Evolutionary conservation across 371 early-diverging fungal species (phyloP), one percentile per base, ranked within the genome.

Genomic region (Circinella minor): DNA sequence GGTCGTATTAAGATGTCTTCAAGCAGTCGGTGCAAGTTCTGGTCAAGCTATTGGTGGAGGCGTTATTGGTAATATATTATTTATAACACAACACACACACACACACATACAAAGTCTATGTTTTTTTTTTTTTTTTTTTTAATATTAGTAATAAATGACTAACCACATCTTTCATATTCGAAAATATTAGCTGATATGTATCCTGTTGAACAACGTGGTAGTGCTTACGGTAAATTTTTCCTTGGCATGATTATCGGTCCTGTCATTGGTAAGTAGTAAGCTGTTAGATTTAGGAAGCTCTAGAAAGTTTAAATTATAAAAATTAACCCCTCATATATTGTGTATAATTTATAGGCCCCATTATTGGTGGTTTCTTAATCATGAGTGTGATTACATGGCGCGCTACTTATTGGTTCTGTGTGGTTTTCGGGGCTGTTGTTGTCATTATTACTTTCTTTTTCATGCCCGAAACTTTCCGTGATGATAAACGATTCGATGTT

Each of bases 1-100:
- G 34, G 82, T 92, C 27, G 80, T 81, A 1, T 82, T 92, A 39
- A 89, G 94, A 4, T 76, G 88, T 34, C 70, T 94, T 39, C 94
- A 94, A 75, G 78, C 92, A 18, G 71, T 84, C 20, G 93, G 93
- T 5, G 77, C 90, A 3, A 86, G 88, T 7, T 88, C 88, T 18
- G 87, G 84, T 27, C 79, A 85, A 59, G 75, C 87, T 6, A 20
- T 60, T 13, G 67, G 67, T 36, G 67, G 57, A 20, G 67, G 61
- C 8, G 59, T 39, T 7, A 61, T 65, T 60, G 43, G 43, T 43
- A 43, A 43, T 43, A 11, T 9, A 9, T 27, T 1, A 27, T 27
- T 27, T 27, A 27, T 27, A 27, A 27, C 27, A n/a, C n/a, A n/a
- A n/a, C n/a, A n/a, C n/a, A n/a, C n/a, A n/a, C n/a, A n/a, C n/a